Conservation (phyloP, 371 early-diverging fungal species). For the Actinomucor elegans region DNA sequence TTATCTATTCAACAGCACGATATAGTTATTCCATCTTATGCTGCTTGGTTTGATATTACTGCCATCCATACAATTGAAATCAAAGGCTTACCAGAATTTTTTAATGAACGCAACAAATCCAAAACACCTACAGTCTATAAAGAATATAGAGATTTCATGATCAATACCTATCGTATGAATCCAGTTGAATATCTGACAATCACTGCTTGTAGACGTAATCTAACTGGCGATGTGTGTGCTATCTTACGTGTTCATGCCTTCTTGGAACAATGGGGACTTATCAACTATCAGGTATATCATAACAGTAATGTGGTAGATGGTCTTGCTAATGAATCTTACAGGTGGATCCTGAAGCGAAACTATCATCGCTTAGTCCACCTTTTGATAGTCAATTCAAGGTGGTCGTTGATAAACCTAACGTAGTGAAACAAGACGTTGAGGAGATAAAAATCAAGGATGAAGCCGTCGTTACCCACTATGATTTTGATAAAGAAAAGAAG, state of each 20-base stretch:
- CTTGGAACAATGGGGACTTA: constrained; percentile 97
- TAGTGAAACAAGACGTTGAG: not conserved
- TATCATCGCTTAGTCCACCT: constrained; percentile 83
- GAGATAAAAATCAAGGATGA: not conserved
- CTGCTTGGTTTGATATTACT: constrained; percentile 87
- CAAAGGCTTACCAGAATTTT: constrained; percentile 89
- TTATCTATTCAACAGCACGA: constrained; percentile 73
- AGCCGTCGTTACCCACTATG: not conserved
- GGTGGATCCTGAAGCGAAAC: constrained; percentile 88
- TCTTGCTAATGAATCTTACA: constrained; percentile 22
- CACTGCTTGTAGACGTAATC: constrained; percentile 89
- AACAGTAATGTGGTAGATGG: not conserved
- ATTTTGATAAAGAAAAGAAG: constrained; percentile 1
- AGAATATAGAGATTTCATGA: constrained; percentile 94
- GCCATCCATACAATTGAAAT: constrained; percentile 82
- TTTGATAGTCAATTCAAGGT: constrained; percentile 89
- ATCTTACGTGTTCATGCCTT: constrained; percentile 95
- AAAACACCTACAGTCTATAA: constrained; percentile 89
- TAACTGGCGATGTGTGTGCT: constrained; percentile 95
- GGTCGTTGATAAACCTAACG: constrained; percentile 18
- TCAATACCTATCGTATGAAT: constrained; percentile 92
- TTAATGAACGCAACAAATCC: constrained; percentile 81
- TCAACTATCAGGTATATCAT: constrained; percentile 96
- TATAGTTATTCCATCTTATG: constrained; percentile 82
- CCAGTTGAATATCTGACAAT: constrained; percentile 92